Evolutionary conservation across 2,329 filamentous ascomycete genomes (phyloP), one percentile per base, ranked within the genome.

Genomic region (Lecanicillium sp.): DNA sequence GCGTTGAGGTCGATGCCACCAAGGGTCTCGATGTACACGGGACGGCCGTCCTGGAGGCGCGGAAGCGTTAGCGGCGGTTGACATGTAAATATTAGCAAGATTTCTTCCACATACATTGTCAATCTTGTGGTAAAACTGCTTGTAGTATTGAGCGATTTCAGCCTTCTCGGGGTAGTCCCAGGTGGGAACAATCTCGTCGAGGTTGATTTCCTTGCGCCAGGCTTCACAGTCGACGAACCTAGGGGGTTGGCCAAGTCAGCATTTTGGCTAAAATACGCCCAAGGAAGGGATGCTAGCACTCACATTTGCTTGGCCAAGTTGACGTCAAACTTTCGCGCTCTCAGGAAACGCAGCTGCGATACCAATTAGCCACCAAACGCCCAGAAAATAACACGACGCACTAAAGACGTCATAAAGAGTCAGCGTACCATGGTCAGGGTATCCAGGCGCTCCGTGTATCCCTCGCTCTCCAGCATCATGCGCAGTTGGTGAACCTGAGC

Each of bases 81-180:
- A 11, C 22, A 6, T 7, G 7, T 25, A 7, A 6, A 25, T 7
- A 25, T 25, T 25, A 7, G 7, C 11, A 11, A 11, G 22, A 7
- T 25, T 11, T 11, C 11, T 25, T 25, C 22, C 22, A 38, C 53
- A 40, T 60, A 82, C 79, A 67, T 87, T 88, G 66, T 92, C 86
- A 11, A 80, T 90, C 71, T 95, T 95, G 77, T 98, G 92, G 71
- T 98, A 98, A 72, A 92, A 98, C 68, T 98, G 92, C 34, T 87
- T 87, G 68, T 98, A 98, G 73, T 85, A 95, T 65, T 90, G 71
- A 64, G 85, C 85, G 43, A 98, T 76, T 58, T 90, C 62, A 40
- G 75, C 55, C 64, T 90, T 92, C 74, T 95, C 89, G 47, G 73
- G 73, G 69, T 95, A 95, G 43, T 92, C 80, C 71, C 94, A 95